These are phyloP conservation scores for Verticillium dahliae DNA, from an alignment of 2,329 filamentous ascomycete species.

Conservation along the genomic window DNA sequence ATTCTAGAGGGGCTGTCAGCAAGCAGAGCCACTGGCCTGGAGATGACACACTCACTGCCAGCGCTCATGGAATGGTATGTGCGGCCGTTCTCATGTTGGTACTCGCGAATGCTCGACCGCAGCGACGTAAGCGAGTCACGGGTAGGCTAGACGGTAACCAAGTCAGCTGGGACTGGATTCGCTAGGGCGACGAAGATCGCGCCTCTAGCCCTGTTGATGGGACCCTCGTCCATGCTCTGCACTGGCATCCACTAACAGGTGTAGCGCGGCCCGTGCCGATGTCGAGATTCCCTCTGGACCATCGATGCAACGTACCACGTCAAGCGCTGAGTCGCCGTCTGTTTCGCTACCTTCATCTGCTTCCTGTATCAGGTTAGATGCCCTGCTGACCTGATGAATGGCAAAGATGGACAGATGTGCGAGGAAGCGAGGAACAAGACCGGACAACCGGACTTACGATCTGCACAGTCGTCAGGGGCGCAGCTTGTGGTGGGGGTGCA, in stretches of 20 bases:
- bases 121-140: constrained; percentile 3
- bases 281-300: background rate
- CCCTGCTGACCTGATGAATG: background rate
- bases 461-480: background rate
- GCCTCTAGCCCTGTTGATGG: background rate
- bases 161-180: background rate
- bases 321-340: constrained; percentile 5
- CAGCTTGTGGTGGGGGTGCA: background rate
- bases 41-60: constrained; percentile 14
- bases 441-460: constrained; percentile 2
- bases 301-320: background rate
- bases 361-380: background rate
- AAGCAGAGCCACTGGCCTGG: background rate
- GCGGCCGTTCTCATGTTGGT: constrained; percentile 10
- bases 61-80: constrained; percentile 15
- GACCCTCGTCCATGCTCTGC: background rate
- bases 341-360: background rate
- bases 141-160: background rate
- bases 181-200: background rate
- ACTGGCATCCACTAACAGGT: no score
- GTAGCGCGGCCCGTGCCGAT: background rate
- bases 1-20: constrained; percentile 11
- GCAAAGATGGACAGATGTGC: background rate
- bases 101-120: constrained; percentile 6
- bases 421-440: background rate